Percentiles rank a stretch among this genome's conserved stretches.
phyloP scores from a whole-genome alignment of 2,329 filamentous ascomycete genomes.

The Colletotrichum abscissum region DNA sequence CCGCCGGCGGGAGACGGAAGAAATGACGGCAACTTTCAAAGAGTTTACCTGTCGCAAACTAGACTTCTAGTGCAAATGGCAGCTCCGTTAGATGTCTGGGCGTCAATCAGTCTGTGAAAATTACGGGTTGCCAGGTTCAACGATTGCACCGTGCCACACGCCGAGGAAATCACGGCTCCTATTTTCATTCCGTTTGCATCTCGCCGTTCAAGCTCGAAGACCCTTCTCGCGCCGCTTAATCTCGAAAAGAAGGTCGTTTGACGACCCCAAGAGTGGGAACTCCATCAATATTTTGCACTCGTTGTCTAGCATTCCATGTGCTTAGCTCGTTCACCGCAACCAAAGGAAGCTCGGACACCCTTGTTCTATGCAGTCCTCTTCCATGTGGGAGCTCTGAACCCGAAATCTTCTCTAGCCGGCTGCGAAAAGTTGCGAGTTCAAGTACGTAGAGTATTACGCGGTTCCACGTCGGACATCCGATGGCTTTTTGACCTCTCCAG shows the following conservation, averaged over 20 bases:
- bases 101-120: not conserved
- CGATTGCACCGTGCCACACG: not conserved
- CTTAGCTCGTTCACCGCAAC: conserved; percentile 1
- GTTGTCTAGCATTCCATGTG: conserved; percentile 16
- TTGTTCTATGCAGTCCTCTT: not conserved
- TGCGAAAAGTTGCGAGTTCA: not conserved
- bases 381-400: not conserved
- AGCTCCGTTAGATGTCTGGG: not conserved
- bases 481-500: not conserved
- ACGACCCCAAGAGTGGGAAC: no score
- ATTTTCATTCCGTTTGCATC: not conserved
- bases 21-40: not conserved
- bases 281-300: not conserved
- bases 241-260: not conserved
- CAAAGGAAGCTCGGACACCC: not conserved
- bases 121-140: not conserved
- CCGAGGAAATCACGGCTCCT: not conserved
- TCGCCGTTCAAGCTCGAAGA: not conserved
- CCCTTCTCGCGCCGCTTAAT: not conserved
- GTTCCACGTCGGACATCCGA: conserved; percentile 1
- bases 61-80: not conserved
- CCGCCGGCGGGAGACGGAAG: no score
- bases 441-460: not conserved
- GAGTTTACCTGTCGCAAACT: not conserved
- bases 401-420: not conserved